phyloP scores from a whole-genome alignment of 768 basidiomycete genomes.

The Suillus decipiens region DNA sequence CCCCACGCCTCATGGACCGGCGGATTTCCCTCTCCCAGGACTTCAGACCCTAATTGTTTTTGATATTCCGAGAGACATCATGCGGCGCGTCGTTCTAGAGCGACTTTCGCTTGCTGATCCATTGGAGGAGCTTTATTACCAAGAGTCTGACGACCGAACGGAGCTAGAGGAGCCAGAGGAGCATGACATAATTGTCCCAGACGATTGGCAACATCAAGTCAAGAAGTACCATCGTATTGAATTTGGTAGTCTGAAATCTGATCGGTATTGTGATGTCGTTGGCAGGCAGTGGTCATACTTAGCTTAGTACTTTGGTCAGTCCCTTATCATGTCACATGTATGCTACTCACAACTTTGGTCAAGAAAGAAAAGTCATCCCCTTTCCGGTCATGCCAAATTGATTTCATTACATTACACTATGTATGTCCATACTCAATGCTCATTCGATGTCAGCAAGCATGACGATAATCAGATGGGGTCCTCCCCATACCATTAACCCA shows the following conservation, averaged over 20 bases:
- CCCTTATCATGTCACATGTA: neutral
- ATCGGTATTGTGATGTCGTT: neutral
- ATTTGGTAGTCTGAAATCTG: neutral
- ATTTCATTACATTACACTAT: neutral
- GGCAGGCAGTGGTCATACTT: neutral
- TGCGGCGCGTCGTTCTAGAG: neutral
- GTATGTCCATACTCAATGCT: neutral
- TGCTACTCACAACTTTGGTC: neutral
- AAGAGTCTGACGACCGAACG: neutral
- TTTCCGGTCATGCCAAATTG: neutral
- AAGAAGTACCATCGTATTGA: neutral
- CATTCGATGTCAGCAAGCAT: neutral
- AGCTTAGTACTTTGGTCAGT: neutral
- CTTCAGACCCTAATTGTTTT: neutral
- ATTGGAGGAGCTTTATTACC: neutral
- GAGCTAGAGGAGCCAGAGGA: neutral
- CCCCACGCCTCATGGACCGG: neutral
- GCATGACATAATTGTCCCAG: neutral
- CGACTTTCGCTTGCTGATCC: neutral
- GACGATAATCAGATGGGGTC: conserved; percentile 14
- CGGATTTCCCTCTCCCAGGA: neutral
- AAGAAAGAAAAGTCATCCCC: too few species aligned
- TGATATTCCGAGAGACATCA: too few species aligned
- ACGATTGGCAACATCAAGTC: neutral
- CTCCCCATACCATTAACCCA: conserved; percentile 41